Percentiles rank a stretch among this genome's conserved stretches.
phyloP scores from a whole-genome alignment of 352 stramenopile species.

The Phytophthora syringae region DNA sequence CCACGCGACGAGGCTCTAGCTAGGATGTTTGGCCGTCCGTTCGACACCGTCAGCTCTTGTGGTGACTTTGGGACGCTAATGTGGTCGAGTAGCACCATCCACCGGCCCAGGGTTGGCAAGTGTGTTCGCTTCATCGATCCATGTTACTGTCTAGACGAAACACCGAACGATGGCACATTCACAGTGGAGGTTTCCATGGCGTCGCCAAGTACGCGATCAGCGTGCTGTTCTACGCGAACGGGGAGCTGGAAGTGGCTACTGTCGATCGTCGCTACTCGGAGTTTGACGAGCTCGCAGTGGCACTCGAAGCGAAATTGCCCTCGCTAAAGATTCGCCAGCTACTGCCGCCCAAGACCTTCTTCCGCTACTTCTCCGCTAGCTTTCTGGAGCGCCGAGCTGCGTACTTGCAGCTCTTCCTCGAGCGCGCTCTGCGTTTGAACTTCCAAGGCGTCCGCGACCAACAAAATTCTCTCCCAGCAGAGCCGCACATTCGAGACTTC shows the following conservation, averaged over 20 bases:
- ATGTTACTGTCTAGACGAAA: constrained; percentile 51
- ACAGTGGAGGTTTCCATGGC: constrained; percentile 71
- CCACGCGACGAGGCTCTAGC: constrained; percentile 24
- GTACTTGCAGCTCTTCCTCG: constrained; percentile 69
- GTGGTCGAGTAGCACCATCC: constrained; percentile 15
- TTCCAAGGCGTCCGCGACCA: constrained; percentile 77
- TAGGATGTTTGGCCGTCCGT: constrained; percentile 34
- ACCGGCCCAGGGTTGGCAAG: constrained; percentile 28
- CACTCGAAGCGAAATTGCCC: constrained; percentile 64
- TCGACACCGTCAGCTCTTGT: too few species aligned
- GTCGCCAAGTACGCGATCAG: constrained; percentile 69
- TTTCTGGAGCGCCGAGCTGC: constrained; percentile 71
- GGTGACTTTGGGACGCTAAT: constrained; percentile 23
- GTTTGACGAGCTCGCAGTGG: constrained; percentile 61
- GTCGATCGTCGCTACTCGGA: constrained; percentile 76
- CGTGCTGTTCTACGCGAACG: constrained; percentile 58
- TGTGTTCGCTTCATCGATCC: constrained; percentile 74
- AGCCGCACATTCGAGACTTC: constrained; percentile 71
- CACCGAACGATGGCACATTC: constrained; percentile 60
- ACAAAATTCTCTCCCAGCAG: constrained; percentile 65
- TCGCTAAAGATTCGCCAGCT: constrained; percentile 51
- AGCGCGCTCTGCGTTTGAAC: constrained; percentile 56
- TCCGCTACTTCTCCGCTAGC: constrained; percentile 55
- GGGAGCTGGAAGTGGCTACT: constrained; percentile 46
- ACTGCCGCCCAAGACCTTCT: constrained; percentile 80